A percentile compares a stretch with the other conserved stretches of the same genome.
Conservation (phyloP, 768 basidiomycete genomes). For the Imleria badia region DNA sequence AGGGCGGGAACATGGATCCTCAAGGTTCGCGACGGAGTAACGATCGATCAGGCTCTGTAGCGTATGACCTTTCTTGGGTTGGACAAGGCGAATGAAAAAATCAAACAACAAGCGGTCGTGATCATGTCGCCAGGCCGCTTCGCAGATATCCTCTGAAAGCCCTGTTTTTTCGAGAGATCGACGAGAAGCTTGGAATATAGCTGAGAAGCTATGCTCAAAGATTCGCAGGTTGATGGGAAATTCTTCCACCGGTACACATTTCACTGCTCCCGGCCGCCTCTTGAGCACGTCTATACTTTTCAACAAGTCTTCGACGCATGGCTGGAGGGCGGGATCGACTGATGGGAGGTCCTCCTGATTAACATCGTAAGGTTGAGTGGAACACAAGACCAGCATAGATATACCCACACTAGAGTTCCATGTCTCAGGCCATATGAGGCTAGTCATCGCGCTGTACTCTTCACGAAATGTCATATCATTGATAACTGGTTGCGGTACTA, state of each 20-base stretch:
- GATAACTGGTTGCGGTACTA: conserved; percentile 4
- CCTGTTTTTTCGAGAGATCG: conserved; percentile 3
- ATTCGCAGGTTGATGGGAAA: conserved; percentile 6
- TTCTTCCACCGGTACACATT: neutral
- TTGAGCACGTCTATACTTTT: neutral
- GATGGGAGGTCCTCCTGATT: conserved; percentile 5
- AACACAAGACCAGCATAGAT: no score
- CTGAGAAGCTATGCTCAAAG: conserved; percentile 6
- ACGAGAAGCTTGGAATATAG: conserved; percentile 9
- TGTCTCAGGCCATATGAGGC: conserved; percentile 8
- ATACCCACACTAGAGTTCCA: conserved; percentile 4
- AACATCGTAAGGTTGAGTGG: neutral
- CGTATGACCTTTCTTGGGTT: neutral
- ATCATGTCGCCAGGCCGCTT: conserved; percentile 6
- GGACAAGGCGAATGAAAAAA: conserved; percentile 5
- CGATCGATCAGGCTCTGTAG: no score
- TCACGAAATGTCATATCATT: neutral
- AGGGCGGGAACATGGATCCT: conserved; percentile 2
- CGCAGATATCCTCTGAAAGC: neutral
- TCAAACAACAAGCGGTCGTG: conserved; percentile 11
- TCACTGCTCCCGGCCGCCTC: neutral
- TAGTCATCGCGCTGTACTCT: conserved; percentile 1
- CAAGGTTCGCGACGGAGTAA: neutral
- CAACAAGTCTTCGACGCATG: conserved; percentile 1
- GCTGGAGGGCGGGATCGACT: conserved; percentile 10